Evolutionary conservation across 2,329 filamentous ascomycete species (phyloP), one percentile per base, ranked within the genome.

Genomic region (Fusarium sambucinum): DNA sequence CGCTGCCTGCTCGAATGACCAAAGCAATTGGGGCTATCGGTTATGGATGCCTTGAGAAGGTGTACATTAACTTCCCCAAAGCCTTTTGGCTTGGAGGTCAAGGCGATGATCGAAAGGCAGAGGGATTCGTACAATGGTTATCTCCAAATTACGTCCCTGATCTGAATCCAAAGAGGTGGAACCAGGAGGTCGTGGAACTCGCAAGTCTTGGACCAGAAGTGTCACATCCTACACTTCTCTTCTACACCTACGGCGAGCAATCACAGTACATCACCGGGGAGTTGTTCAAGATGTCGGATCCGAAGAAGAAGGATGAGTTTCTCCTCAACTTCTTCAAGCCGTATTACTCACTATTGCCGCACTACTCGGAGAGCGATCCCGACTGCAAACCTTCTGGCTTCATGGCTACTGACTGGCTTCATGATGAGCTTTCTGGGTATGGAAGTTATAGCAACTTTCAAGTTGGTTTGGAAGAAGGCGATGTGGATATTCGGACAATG

Each of bases 391-490:
- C 94, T 0, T 79, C 77, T 1, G 86, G 83, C 1, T 86, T 89
- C 38, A 81, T 94, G 5, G 88, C 92, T 0, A 96, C 94, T 0
- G 84, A 87, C 59, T 97, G 94, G 94, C 84, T 92, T 29, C 86
- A 86, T 47, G 94, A 97, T 74, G 88, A 91, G 17, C 85, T 94
- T 32, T 92, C 94, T 0, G 94, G 94, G 0, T 89, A 90, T 74
- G 94, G 94, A 11, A 92, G 90, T 70, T 97, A 97, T 77, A 87
- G 86, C 52, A 97, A 97, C 77, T 97, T 97, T 79, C 93, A 94
- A 73, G 84, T 91, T 17, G 93, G 92, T 0, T 75, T 95, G 46
- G 82, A 87, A 69, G 82, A 87, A 8, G 92, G 90, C 1, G 92
- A 94, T 70, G 81, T 84, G 59, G 92, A 96, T 75, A 88, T 97